Evolutionary conservation across 2,329 filamentous ascomycete genomes (phyloP).

Genomic region (Aspergillus sp.): DNA sequence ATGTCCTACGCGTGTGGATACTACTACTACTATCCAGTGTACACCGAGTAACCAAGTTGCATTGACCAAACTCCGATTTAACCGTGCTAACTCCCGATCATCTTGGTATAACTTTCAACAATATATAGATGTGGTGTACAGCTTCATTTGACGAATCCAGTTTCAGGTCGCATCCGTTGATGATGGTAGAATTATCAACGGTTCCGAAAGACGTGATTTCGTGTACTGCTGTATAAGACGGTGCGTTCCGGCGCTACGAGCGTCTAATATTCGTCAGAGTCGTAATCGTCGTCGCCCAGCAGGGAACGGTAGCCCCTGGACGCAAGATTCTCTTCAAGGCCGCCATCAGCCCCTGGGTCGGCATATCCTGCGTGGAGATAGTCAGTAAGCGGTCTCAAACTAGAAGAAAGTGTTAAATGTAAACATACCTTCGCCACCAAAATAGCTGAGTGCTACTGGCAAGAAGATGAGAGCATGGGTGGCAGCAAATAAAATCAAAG

Average conservation of each 20-base stretch:
- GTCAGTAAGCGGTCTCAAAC: too few species aligned
- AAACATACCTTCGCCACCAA: slow-evolving; percentile 72
- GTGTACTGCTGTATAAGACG: slow-evolving; percentile 2
- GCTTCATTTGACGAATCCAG: not conserved
- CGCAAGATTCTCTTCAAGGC: slow-evolving; percentile 84
- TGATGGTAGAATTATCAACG: not conserved
- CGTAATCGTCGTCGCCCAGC: slow-evolving; percentile 72
- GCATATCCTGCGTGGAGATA: slow-evolving; percentile 63
- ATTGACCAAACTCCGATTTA: not conserved
- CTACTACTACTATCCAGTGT: not conserved
- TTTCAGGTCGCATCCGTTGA: not conserved
- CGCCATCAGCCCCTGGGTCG: slow-evolving; percentile 83
- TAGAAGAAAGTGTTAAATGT: not conserved
- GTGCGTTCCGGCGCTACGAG: slow-evolving; percentile 1
- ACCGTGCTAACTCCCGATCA: not conserved
- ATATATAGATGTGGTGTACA: not conserved
- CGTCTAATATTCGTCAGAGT: slow-evolving; percentile 65
- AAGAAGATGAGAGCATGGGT: slow-evolving; percentile 87
- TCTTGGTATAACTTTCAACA: not conserved
- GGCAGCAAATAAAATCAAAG: slow-evolving; percentile 85
- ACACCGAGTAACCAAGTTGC: not conserved
- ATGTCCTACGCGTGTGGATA: not conserved
- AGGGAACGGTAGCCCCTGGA: slow-evolving; percentile 76
- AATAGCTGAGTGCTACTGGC: slow-evolving; percentile 81
- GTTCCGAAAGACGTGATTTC: not conserved